Percentiles rank a stretch among this genome's conserved stretches.
These are phyloP conservation scores for Boletales sp. DNA, from an alignment of 768 basidiomycete species.

Conservation along the genomic window DNA sequence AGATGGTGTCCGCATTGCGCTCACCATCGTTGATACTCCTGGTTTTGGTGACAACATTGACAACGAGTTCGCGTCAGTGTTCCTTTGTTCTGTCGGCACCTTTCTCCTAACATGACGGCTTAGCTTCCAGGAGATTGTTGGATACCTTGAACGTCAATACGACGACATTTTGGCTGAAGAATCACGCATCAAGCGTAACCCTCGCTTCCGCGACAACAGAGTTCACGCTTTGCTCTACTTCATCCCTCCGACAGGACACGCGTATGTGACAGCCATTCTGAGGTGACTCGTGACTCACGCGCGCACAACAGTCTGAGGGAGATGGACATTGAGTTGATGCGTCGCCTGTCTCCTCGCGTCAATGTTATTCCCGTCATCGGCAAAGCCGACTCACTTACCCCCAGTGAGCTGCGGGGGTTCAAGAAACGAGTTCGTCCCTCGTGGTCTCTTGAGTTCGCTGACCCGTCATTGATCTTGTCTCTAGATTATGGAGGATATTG, in stretches of 20 bases:
- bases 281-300: not conserved
- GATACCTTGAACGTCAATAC: conserved; percentile 96
- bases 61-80: conserved; percentile 92
- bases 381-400: conserved; percentile 94
- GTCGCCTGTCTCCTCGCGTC: conserved; percentile 93
- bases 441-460: not conserved
- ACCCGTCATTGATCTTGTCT: conserved; percentile 1
- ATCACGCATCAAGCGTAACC: conserved; percentile 98
- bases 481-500: conserved; percentile 99
- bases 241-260: conserved; percentile 96
- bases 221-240: conserved; percentile 97
- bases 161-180: conserved; percentile 98
- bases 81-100: conserved; percentile 4
- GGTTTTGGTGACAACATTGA: conserved; percentile 99
- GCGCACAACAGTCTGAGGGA: conserved; percentile 68
- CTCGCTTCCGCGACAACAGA: conserved; percentile 97
- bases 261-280: conserved; percentile 51
- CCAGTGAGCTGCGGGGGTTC: conserved; percentile 89
- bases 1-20: conserved; percentile 95
- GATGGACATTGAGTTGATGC: conserved; percentile 99
- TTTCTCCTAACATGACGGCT: conserved; percentile 3
- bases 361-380: conserved; percentile 99
- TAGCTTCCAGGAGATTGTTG: conserved; percentile 96
- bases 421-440: conserved; percentile 73
- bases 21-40: conserved; percentile 98